phyloP scores from a whole-genome alignment of 2,329 filamentous ascomycete genomes.

The Phaeosphaeria sp. region DNA sequence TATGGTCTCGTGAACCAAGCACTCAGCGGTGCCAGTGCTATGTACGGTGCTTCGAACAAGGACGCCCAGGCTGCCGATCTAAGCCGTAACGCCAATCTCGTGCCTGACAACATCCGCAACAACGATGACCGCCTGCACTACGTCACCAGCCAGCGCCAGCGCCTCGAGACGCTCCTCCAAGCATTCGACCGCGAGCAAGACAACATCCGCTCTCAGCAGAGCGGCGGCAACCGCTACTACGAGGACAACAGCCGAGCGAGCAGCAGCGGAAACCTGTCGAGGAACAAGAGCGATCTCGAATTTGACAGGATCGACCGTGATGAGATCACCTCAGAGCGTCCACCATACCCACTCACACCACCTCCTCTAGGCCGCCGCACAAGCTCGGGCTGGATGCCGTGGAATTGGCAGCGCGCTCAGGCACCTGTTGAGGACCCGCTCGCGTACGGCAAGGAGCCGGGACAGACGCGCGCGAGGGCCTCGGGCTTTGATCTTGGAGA shows the following conservation, averaged over 20 bases:
- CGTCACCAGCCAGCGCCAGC: constrained; percentile 79
- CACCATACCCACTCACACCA: constrained; percentile 44
- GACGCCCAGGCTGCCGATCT: constrained; percentile 58
- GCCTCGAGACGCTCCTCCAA: constrained; percentile 73
- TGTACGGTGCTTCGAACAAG: constrained; percentile 48
- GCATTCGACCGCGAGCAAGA: constrained; percentile 82
- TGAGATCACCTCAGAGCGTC: constrained; percentile 63
- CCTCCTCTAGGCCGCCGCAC: constrained; percentile 37
- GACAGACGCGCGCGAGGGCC: constrained; percentile 29
- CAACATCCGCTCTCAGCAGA: constrained; percentile 55
- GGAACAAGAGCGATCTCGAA: constrained; percentile 84
- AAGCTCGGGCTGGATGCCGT: constrained; percentile 57
- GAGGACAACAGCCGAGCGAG: constrained; percentile 37
- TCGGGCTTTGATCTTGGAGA: constrained; percentile 43
- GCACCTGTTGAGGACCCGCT: constrained; percentile 37
- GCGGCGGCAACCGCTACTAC: constrained; percentile 54
- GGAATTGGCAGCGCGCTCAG: constrained; percentile 52
- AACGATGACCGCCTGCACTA: constrained; percentile 73
- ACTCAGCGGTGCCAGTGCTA: constrained; percentile 66
- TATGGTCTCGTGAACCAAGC: constrained; percentile 79
- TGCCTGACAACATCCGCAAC: constrained; percentile 72
- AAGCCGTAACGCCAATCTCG: constrained; percentile 66
- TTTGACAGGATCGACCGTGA: constrained; percentile 84
- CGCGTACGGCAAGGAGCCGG: constrained; percentile 42
- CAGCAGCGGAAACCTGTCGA: constrained; percentile 63